Evolutionary conservation across 2,329 filamentous ascomycete species (phyloP), one percentile per base, ranked within the genome.

Genomic region (Xylariaceae sp.): DNA sequence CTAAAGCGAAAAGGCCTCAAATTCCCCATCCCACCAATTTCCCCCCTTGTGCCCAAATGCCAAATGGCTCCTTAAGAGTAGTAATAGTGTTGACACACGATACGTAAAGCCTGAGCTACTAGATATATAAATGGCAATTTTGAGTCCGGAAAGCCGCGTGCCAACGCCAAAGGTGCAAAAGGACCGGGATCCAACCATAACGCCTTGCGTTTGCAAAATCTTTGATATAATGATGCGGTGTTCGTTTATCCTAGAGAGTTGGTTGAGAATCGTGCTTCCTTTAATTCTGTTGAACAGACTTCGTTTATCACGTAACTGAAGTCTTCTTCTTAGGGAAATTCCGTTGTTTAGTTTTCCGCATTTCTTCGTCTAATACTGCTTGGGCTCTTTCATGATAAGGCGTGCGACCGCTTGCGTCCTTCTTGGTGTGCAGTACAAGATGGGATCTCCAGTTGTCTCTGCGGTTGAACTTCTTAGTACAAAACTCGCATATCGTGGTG

Each of bases 361-460:
- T 60, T 45, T 62, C 59, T 31, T 59, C 60, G 13, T 62, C 62
- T 22, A 55, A 53, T 2, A 62, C 12, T 2, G 58, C 56, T 31
- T 61, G 34, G 3, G 70, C 71, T 1, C 61, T 62, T 0, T 60
- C 48, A 42, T 60, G 54, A 48, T 63, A 71, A 9, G 64, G 48
- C 2, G 69, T 70, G 36, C 71, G 65, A 16, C 64, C 62, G 36
- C 65, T 69, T 44, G 64, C 59, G n/a, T 61, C 53, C 39, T 61
- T 50, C 7, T 60, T 51, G 6, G 67, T 67, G 56, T 75, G 72
- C 3, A 73, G 62, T n/a, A 56, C 60, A n/a, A 74, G 59, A 48
- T 75, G 72, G 18, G 65, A 60, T 1, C 65, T 60, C 56, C 64
- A 70, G 62, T 75, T 75, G 51, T 75, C 73, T 22, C 48, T 60